These are phyloP conservation scores for Phytopythium cucurbitacearum DNA, from an alignment of 352 stramenopile genomes.

Conservation along the genomic window DNA sequence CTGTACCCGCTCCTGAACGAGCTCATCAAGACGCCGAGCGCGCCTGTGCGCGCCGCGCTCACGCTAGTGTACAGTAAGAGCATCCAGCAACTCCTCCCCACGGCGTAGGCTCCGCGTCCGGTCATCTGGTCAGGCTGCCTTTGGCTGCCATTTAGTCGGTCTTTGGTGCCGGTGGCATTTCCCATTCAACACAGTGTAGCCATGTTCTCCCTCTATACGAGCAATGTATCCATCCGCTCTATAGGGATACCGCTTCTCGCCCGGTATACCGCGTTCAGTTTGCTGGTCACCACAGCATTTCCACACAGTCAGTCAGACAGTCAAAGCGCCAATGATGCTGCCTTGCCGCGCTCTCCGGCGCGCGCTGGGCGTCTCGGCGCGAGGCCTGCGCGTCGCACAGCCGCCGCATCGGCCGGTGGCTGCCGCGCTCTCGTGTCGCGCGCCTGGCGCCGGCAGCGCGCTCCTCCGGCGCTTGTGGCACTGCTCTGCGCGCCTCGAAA, in stretches of 20 bases:
- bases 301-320: too few species aligned
- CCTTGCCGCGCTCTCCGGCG: not conserved
- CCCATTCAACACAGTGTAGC: not conserved
- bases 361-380: too few species aligned
- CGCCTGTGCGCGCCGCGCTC: constrained; percentile 59
- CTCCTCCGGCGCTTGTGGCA: not conserved
- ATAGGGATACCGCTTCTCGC: not conserved
- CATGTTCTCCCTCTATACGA: not conserved
- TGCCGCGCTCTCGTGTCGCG: not conserved
- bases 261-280: not conserved
- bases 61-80: constrained; percentile 61
- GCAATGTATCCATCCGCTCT: not conserved
- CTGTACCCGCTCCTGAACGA: constrained; percentile 76
- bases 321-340: not conserved
- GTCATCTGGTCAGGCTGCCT: too few species aligned
- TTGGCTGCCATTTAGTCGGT: too few species aligned
- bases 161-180: too few species aligned
- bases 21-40: constrained; percentile 62
- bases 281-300: not conserved
- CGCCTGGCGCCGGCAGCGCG: not conserved
- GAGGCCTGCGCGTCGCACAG: not conserved
- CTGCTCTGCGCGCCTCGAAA: not conserved
- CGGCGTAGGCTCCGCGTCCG: constrained; percentile 10
- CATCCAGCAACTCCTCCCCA: constrained; percentile 49
- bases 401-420: not conserved